Percentiles rank a stretch among this genome's conserved stretches.
Evolutionary conservation across 768 basidiomycete species (phyloP).

Genomic region (Psilocybe azurescens): DNA sequence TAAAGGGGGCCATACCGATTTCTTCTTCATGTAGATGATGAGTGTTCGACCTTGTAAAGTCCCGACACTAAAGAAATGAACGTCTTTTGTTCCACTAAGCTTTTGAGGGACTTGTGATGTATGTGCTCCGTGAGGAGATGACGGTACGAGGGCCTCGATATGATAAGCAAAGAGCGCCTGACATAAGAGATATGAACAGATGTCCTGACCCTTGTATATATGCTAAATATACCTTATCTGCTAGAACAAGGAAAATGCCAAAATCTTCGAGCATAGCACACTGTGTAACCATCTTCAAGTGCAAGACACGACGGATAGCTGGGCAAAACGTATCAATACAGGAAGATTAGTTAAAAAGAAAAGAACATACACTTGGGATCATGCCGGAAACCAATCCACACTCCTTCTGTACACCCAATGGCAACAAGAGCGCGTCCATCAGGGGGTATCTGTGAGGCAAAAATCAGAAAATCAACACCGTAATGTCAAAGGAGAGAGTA

Average conservation of each 20-base stretch:
- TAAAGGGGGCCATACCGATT: slow-evolving; percentile 54
- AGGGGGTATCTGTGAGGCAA: slow-evolving; percentile 64
- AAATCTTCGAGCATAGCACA: slow-evolving; percentile 97
- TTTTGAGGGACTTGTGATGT: slow-evolving; percentile 86
- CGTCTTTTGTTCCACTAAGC: slow-evolving; percentile 88
- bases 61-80: slow-evolving; percentile 96
- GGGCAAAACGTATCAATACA: slow-evolving; percentile 1
- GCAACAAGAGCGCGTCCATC: slow-evolving; percentile 90
- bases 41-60: slow-evolving; percentile 86
- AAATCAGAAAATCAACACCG: slow-evolving; percentile 3
- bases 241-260: slow-evolving; percentile 93
- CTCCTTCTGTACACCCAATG: slow-evolving; percentile 94
- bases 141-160: slow-evolving; percentile 95
- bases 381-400: slow-evolving; percentile 96
- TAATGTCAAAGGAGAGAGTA: not conserved
- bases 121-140: slow-evolving; percentile 70
- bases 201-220: not conserved
- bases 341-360: not conserved
- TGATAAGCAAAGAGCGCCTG: slow-evolving; percentile 92
- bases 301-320: slow-evolving; percentile 94
- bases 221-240: slow-evolving; percentile 71
- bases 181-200: slow-evolving; percentile 1
- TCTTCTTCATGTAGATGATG: slow-evolving; percentile 95
- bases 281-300: slow-evolving; percentile 92
- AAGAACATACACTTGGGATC: slow-evolving; percentile 76